These are phyloP conservation scores for Suillus americanus DNA, from an alignment of 768 basidiomycete species.

Conservation along the genomic window DNA sequence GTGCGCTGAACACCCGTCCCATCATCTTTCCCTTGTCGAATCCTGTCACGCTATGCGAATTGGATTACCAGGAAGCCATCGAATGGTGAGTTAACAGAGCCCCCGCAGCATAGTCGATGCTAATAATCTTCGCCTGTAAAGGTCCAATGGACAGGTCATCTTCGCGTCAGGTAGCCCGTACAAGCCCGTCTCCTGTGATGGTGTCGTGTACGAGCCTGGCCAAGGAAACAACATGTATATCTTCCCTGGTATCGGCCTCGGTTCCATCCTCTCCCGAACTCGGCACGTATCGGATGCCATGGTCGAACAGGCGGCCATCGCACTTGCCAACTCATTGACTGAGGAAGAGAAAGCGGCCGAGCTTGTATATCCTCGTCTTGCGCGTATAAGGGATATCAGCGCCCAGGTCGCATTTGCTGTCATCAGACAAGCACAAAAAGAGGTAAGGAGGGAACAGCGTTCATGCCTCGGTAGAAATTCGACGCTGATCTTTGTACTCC, in stretches of 20 bases:
- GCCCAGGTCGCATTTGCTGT: constrained; percentile 62
- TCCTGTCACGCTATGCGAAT: constrained; percentile 60
- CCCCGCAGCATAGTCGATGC: not conserved
- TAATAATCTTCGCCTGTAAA: constrained; percentile 17
- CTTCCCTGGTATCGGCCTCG: constrained; percentile 62
- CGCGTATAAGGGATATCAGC: constrained; percentile 65
- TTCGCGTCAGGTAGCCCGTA: constrained; percentile 79
- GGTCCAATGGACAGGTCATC: constrained; percentile 65
- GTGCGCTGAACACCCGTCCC: constrained; percentile 61
- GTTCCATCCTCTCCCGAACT: constrained; percentile 57
- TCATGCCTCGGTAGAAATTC: not conserved
- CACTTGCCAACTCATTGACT: constrained; percentile 57
- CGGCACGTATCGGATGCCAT: constrained; percentile 63
- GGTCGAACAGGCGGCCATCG: constrained; percentile 66
- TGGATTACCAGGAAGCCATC: constrained; percentile 61
- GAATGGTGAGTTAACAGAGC: constrained; percentile 40
- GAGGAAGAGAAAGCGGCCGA: constrained; percentile 52
- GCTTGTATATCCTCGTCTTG: constrained; percentile 68
- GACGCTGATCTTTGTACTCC: constrained; percentile 5
- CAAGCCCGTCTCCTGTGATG: constrained; percentile 46
- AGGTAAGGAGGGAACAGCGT: constrained; percentile 38
- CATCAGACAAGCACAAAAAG: constrained; percentile 61
- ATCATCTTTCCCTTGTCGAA: constrained; percentile 84
- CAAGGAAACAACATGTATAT: constrained; percentile 86
- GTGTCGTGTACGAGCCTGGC: constrained; percentile 55